phyloP scores from a whole-genome alignment of 1,284 basidiomycete genomes.

The Tilletiopsis washingtonensis region DNA sequence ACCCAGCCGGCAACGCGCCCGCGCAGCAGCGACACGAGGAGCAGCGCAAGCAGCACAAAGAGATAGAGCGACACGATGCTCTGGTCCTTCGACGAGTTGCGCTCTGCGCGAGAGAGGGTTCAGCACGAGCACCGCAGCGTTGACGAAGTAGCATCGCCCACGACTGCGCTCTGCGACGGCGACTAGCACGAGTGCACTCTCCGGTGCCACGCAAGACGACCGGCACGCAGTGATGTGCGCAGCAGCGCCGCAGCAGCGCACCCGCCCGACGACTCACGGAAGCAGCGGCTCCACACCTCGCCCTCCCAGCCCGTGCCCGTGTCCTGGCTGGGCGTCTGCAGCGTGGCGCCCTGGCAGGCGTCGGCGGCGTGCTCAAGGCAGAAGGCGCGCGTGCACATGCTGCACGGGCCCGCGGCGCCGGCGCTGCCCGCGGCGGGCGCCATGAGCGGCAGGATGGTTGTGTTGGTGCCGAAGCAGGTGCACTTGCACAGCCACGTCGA shows the following conservation, averaged over 20 bases:
- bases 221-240: not conserved
- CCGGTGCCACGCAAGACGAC: no score
- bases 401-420: conserved; percentile 35
- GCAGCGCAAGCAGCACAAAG: conserved; percentile 6
- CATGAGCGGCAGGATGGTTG: conserved; percentile 43
- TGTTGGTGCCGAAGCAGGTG: conserved; percentile 46
- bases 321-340: conserved; percentile 39
- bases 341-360: conserved; percentile 39
- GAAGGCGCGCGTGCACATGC: conserved; percentile 45
- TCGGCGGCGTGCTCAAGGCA: conserved; percentile 41
- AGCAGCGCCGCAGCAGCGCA: not conserved
- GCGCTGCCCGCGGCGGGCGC: conserved; percentile 7
- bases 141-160: no score
- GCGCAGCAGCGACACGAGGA: conserved; percentile 7
- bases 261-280: conserved; percentile 13
- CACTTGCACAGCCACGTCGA: conserved; percentile 48
- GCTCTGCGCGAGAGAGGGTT: conserved; percentile 14
- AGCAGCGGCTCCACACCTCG: conserved; percentile 46
- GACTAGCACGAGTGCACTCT: not conserved
- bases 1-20: not conserved
- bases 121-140: no score
- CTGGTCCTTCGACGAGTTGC: conserved; percentile 41
- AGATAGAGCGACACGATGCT: conserved; percentile 39
- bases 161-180: not conserved
- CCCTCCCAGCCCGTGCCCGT: conserved; percentile 46